Base-by-base conservation (phyloP, 768 basidiomycete genomes). In the Tulasnella calospora region DNA sequence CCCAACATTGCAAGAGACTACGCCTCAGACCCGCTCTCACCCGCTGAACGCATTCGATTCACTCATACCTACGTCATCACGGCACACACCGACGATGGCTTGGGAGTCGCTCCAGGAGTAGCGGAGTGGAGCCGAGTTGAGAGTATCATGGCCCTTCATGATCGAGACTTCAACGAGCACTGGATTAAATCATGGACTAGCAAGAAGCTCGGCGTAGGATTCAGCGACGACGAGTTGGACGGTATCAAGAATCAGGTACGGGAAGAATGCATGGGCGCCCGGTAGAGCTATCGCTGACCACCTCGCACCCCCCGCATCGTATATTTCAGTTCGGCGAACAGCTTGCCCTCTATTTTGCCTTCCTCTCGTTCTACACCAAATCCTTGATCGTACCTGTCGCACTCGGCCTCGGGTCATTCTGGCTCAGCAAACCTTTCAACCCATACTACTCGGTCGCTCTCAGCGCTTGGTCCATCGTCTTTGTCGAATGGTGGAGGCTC, bases 401-500 rank as follows among this genome's bases (percentile, higher is more conserved):
- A 21, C 85, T 94, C 55, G 95, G 96, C 0, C 81, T 90, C 71
- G 73, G 89, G 27, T 92, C 90, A 83, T 94, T 90, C 85, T 88
- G 90, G 84, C 87, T 92, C 82, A 88, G 89, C 36, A 87, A 88
- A 0, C 89, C 92, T 0, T 98, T 95, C 84, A 92, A 92, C 12
- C 88, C 92, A 15, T 70, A 89, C 5, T 98, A 95, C 83, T 94
- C 94, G 0, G 84, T 88, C 75, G 84, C 93, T 30, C 85, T 97
- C 71, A 89, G 90, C n/a, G 76, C 95, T 3, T 99, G 96, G 94
- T 91, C 92, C 0, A 87, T 95, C 71, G 84, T 88, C 27, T 97
- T 96, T 82, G 92, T 96, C 79, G 96, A 98, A 83, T 92, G 91
- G 87, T 99, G 97, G 97, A 89, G 93, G 38, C 88, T 98, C 47